Conservation (phyloP, 2,329 filamentous ascomycete genomes). For the Triangularia verruculosa region DNA sequence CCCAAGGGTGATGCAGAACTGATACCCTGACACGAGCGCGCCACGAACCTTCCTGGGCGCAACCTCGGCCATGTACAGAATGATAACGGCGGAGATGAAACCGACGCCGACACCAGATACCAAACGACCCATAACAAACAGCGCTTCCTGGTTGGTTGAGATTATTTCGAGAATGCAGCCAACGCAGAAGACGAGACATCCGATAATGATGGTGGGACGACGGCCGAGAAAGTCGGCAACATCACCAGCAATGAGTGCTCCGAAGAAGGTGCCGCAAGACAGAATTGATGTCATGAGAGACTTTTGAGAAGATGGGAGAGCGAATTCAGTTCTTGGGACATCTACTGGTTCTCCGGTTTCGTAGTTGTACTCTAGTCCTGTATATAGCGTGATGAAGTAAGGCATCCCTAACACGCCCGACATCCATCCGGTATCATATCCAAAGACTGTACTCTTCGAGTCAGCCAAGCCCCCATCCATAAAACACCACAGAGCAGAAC, state of each 20-base stretch:
- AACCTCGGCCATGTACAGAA: slow-evolving; percentile 67
- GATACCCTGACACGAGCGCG: slow-evolving; percentile 70
- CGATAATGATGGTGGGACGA: slow-evolving; percentile 55
- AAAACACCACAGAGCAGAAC: background rate
- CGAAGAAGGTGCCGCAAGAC: slow-evolving; percentile 62
- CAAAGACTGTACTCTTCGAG: slow-evolving; percentile 43
- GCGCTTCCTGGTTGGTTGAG: slow-evolving; percentile 47
- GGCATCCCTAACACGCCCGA: slow-evolving; percentile 43
- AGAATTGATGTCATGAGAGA: slow-evolving; percentile 62
- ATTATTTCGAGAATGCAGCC: slow-evolving; percentile 60
- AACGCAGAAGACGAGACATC: slow-evolving; percentile 57
- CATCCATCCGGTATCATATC: slow-evolving; percentile 59
- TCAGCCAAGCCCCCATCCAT: background rate
- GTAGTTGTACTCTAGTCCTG: slow-evolving; percentile 34
- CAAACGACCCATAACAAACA: slow-evolving; percentile 62
- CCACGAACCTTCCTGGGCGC: slow-evolving; percentile 64
- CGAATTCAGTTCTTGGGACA: slow-evolving; percentile 23
- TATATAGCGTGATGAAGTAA: slow-evolving; percentile 40
- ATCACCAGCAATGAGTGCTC: slow-evolving; percentile 63
- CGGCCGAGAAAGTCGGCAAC: slow-evolving; percentile 63
- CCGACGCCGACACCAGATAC: slow-evolving; percentile 65
- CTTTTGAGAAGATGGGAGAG: slow-evolving; percentile 28
- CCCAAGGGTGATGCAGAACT: slow-evolving; percentile 74
- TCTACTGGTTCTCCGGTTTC: slow-evolving; percentile 28
- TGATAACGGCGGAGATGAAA: slow-evolving; percentile 65